Percentiles rank a stretch among this genome's conserved stretches.
Conservation (phyloP, 2,329 filamentous ascomycete genomes). For the Talaromyces islandicus region DNA sequence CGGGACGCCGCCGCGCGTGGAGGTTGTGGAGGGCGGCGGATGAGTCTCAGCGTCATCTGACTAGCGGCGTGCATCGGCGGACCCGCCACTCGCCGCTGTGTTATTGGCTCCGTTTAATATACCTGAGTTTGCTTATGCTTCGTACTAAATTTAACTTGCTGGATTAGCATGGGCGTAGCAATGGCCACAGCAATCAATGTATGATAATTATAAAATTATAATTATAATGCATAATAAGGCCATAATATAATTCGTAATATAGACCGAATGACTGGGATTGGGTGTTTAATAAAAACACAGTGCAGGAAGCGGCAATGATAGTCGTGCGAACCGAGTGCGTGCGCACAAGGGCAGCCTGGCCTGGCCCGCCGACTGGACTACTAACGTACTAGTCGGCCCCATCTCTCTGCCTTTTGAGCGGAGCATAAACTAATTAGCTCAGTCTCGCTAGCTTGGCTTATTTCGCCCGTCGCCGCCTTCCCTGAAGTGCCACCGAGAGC, state of each 20-base stretch:
- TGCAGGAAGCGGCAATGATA: too few relatives aligned
- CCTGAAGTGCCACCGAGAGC: neutral
- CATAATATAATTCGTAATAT: too few relatives aligned
- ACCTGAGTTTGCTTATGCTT: too few relatives aligned
- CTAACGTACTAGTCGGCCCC: neutral
- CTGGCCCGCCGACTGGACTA: neutral
- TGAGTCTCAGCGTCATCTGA: constrained; percentile 6
- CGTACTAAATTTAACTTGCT: too few relatives aligned
- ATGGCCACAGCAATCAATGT: neutral
- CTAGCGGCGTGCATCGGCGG: neutral
- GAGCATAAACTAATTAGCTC: neutral
- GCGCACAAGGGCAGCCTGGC: neutral
- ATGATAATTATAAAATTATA: too few relatives aligned
- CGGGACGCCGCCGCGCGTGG: neutral
- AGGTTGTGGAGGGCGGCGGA: neutral
- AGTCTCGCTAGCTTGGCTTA: too few relatives aligned
- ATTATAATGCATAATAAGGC: too few relatives aligned
- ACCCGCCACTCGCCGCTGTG: neutral
- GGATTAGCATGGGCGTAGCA: too few relatives aligned
- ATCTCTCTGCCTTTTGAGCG: neutral
- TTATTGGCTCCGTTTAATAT: too few relatives aligned
- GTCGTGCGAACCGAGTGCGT: neutral
- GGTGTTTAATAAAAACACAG: too few relatives aligned
- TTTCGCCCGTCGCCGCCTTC: neutral
- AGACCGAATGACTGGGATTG: too few relatives aligned